Evolutionary conservation across 345 rosid species (phyloP), one percentile per base, ranked within the genome.

Genomic region (Bruguiera gymnorhiza): DNA sequence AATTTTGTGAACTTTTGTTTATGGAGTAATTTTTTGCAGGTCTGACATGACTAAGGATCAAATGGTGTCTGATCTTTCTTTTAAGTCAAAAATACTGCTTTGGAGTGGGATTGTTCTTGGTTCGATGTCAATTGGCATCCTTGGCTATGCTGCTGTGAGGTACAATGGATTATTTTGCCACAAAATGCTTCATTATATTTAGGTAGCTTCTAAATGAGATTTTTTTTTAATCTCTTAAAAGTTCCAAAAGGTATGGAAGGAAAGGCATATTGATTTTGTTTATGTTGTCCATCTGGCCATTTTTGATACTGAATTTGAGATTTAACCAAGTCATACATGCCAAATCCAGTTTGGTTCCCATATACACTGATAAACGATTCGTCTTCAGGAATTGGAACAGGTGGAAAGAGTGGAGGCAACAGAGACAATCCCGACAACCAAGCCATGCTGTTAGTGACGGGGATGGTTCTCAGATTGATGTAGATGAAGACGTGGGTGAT

Each of bases 131-230:
- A 53, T 84, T 34, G 85, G 93, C 39, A 79, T 87, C 74, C 96
- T 95, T 66, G 85, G 98, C 69, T 87, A 80, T 78, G 90, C 98
- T 64, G 72, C 86, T 60, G 62, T 73, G 71, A 92, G 98, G 98
- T 91, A 72, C 60, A 63, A 4, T 43, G 50, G 50, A 4, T 36
- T 58, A 8, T 71, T 64, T 65, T 66, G 60, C 60, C 15, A 6
- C 23, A n/a, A 56, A 21, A 8, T 9, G 29, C 26, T 4, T 27
- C 5, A 24, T 21, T 56, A 56, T 8, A 24, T 24, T 23, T 24
- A 56, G 13, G 26, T 2, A 24, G 60, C 60, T 56, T 43, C 18
- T 11, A 43, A 43, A 43, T 15, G 50, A 43, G 50, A 3, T 43
- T 43, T 43, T 43, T 43, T 43, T 13, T 10, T 10, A 0, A 6